Base-by-base conservation (phyloP, 768 basidiomycete species). In the Kondoa subrosea region DNA sequence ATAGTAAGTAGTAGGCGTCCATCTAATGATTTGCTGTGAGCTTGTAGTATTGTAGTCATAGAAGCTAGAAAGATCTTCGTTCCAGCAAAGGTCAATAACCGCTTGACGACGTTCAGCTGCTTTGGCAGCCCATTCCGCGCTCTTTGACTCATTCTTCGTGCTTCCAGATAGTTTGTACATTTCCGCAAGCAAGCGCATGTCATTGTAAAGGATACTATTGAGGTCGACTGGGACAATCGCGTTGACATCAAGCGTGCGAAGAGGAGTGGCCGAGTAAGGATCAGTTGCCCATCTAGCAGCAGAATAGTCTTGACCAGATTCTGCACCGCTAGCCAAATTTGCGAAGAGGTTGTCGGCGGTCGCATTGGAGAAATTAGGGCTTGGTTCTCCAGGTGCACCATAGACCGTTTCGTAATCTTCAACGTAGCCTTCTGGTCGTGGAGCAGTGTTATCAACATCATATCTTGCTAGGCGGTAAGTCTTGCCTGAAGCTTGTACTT, bases 71-170 rank as follows among this genome's bases (percentile, higher is more conserved):
- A 87, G 88, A 4, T 79, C 77, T 0, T 83, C 71, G 74, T 93
- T 87, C 91, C 91, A 95, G 77, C 84, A 80, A 8, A 95, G 82
- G 75, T 96, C 92, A 34, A 95, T 78, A 69, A 95, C 83, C 0
- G 85, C 91, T 26, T 77, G 80, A 67, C 83, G 83, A 57, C 89
- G 78, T 4, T 78, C 77, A 0, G 57, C 61, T 31, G 57, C 69
- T 25, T 58, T n/a, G 34, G 64, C 66, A 1, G 66, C 33, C 71
- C 68, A 69, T 62, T 71, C 56, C 40, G 61, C 33, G 67, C 33
- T 57, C 21, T n/a, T 58, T 31, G 17, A 33, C 34, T 29, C 17
- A 50, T 61, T 67, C 0, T 21, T 2, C 34, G 63, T 58, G 60
- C 58, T 21, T 50, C 40, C 40, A 21, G 8, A 8, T 8, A 50